Conservation (phyloP, 225 moss, liverwort and hornwort species). For the Physcomitrellopsis africana region DNA sequence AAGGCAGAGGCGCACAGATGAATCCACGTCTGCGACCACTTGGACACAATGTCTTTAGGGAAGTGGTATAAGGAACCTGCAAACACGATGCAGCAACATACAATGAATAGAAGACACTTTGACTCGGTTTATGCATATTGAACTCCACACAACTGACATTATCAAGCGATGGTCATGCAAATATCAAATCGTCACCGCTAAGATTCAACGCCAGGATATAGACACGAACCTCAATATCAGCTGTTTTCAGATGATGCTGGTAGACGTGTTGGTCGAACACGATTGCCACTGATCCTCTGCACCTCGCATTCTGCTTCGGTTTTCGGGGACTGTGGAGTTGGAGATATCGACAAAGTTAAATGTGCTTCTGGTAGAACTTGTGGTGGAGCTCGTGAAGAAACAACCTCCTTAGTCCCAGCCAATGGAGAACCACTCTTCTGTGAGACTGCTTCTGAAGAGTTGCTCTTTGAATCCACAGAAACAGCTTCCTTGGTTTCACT, state of each 20-base stretch:
- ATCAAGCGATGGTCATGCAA: not conserved
- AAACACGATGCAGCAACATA: slow-evolving; percentile 18
- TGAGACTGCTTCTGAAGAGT: no score
- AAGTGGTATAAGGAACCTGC: slow-evolving; percentile 10
- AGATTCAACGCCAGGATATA: not conserved
- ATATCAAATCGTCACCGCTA: not conserved
- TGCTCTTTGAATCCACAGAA: no score
- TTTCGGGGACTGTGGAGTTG: slow-evolving; percentile 3
- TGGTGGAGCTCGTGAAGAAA: slow-evolving; percentile 23
- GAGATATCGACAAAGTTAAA: slow-evolving; percentile 18
- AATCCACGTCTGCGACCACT: not conserved
- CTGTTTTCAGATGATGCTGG: slow-evolving; percentile 23
- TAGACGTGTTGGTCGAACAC: slow-evolving; percentile 27
- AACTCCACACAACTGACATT: no score
- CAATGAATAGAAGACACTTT: not conserved
- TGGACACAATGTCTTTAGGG: not conserved
- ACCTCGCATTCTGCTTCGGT: slow-evolving; percentile 27
- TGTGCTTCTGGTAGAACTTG: slow-evolving; percentile 9
- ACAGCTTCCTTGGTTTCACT: slow-evolving; percentile 7
- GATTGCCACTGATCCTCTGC: slow-evolving; percentile 11
- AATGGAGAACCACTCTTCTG: no score
- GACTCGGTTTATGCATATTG: no score
- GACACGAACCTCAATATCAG: slow-evolving; percentile 38
- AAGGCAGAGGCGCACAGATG: not conserved
- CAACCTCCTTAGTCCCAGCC: not conserved